Conservation (phyloP, 495 filamentous ascomycete species). For the Emericellopsis terricola region DNA sequence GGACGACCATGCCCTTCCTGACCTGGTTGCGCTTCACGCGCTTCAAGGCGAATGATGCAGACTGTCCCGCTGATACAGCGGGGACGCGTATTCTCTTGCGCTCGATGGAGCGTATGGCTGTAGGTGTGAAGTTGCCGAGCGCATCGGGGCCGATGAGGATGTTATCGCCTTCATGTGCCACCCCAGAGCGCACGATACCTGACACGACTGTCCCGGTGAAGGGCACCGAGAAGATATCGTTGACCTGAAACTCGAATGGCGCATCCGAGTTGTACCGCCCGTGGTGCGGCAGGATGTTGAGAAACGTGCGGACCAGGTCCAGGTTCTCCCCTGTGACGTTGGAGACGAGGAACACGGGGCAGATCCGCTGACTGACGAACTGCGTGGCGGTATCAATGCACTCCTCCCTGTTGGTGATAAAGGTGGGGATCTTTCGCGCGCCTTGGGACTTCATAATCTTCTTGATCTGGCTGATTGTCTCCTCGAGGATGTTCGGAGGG, state of each 20-base stretch:
- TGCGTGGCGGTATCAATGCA: conserved; percentile 91
- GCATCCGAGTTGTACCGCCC: conserved; percentile 80
- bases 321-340: conserved; percentile 89
- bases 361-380: conserved; percentile 88
- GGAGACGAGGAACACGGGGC: conserved; percentile 93
- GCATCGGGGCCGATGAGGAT: conserved; percentile 85
- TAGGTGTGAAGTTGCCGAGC: conserved; percentile 79
- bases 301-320: conserved; percentile 62
- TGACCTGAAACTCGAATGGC: conserved; percentile 88
- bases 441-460: conserved; percentile 88
- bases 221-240: conserved; percentile 97
- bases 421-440: conserved; percentile 92
- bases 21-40: conserved; percentile 81
- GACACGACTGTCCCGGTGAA: conserved; percentile 94
- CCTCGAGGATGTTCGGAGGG: conserved; percentile 83
- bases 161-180: conserved; percentile 79
- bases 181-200: conserved; percentile 74
- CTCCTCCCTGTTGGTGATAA: conserved; percentile 80
- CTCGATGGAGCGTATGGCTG: conserved; percentile 83
- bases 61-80: conserved; percentile 79
- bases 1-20: conserved; percentile 93
- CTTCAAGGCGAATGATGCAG: conserved; percentile 78
- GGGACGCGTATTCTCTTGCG: conserved; percentile 85
- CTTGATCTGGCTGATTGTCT: conserved; percentile 82
- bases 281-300: conserved; percentile 91